Evolutionary conservation across 2,329 filamentous ascomycete species (phyloP).

Genomic region (Ramularia endophylla): DNA sequence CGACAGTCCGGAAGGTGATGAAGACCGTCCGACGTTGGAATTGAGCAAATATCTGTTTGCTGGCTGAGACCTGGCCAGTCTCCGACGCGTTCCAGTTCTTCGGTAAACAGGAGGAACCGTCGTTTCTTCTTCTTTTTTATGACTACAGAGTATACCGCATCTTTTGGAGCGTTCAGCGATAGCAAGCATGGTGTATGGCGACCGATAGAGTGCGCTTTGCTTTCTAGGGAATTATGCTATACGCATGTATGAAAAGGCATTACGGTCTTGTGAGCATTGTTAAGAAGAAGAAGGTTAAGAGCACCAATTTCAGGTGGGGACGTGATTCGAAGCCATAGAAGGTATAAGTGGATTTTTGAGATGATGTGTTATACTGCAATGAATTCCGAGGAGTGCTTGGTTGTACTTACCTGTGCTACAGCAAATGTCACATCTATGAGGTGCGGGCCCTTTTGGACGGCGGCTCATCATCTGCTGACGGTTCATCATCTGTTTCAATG

Average conservation of each 20-base stretch:
- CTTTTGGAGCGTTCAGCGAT: constrained; percentile 1
- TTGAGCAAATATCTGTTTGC: constrained; percentile 36
- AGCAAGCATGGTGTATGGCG: not conserved
- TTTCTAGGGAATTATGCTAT: too few relatives aligned
- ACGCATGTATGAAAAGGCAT: too few relatives aligned
- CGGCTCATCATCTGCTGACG: too few relatives aligned
- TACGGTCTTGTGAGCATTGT: too few relatives aligned
- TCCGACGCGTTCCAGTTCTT: too few relatives aligned
- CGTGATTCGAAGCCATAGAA: constrained; percentile 6
- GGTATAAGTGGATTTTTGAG: not conserved
- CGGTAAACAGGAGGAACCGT: too few relatives aligned
- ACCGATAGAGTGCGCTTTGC: too few relatives aligned
- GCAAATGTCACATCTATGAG: constrained; percentile 1
- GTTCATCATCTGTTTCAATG: too few relatives aligned
- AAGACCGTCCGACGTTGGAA: constrained; percentile 31
- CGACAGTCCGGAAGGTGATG: constrained; percentile 37
- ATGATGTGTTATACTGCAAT: too few relatives aligned
- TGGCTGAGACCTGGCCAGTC: constrained; percentile 15
- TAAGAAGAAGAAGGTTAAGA: constrained; percentile 28
- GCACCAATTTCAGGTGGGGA: not conserved
- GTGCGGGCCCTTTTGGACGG: not conserved
- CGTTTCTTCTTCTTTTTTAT: too few relatives aligned
- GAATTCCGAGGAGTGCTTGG: too few relatives aligned
- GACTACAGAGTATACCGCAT: too few relatives aligned
- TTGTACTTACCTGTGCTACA: not conserved